Base-by-base conservation (phyloP, 2,329 filamentous ascomycete species). In the Penicillium sp. region DNA sequence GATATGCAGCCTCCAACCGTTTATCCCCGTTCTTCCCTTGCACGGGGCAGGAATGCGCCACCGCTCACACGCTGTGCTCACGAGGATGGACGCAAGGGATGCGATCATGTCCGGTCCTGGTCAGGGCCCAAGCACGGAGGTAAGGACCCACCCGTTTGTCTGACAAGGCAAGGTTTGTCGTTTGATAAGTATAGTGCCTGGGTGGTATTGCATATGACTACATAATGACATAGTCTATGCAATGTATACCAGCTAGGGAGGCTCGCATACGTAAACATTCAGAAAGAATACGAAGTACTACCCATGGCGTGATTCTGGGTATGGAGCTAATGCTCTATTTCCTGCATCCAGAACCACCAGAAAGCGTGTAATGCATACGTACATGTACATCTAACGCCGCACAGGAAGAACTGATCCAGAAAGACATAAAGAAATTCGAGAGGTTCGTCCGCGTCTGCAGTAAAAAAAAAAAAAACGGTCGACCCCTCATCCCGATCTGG, bases 31-130 rank as follows among this genome's bases (percentile, higher is more conserved):
- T 28, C 28, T 35, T 22, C 33, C 41, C 56, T 35, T 28, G 44
- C 54, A 53, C 36, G 48, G 48, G 38, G 48, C 25, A 58, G 47
- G 59, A 60, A 61, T 57, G 52, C 55, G 61, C 61, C 58, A 62
- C 58, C 14, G 43, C 14, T 36, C 49, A 56, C 42, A 55, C 53
- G 53, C 47, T n/a, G 40, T 55, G 37, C 47, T 60, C 61, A 63
- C 61, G 61, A 64, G 62, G 61, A 49, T 49, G 28, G 14, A 62
- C 45, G 61, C 61, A 64, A 63, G 62, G 62, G 59, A 56, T 42
- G n/a, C 25, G 22, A 40, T n/a, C n/a, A 40, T 37, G 26, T 4
- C 26, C n/a, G 28, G n/a, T 36, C 37, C 41, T 9, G 44, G 36
- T 22, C 37, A 38, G 33, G 38, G 37, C 50, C 35, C 26, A 49